These are phyloP conservation scores for Zymoseptoria brevis DNA, from an alignment of 2,329 filamentous ascomycete genomes.

Conservation along the genomic window DNA sequence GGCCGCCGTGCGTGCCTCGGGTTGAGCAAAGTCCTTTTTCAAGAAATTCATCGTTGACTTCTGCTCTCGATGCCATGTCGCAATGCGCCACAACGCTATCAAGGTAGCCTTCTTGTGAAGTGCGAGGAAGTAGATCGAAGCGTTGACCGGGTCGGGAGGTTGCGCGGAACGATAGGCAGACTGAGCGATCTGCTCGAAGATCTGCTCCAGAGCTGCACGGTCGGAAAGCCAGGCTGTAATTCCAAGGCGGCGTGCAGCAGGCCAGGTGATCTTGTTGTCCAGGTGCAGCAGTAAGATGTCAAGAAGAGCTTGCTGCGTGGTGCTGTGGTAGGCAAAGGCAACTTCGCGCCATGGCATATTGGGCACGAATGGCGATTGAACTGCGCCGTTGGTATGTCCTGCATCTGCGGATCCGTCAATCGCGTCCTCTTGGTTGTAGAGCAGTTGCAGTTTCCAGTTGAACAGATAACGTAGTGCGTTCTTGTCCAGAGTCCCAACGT, in stretches of 20 bases:
- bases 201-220: conserved; percentile 62
- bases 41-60: conserved; percentile 68
- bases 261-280: conserved; percentile 74
- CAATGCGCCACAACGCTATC: conserved; percentile 90
- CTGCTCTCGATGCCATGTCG: conserved; percentile 81
- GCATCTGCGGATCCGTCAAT: conserved; percentile 20
- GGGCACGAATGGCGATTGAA: conserved; percentile 12
- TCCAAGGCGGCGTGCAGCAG: conserved; percentile 74
- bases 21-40: conserved; percentile 82
- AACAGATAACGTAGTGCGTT: conserved; percentile 27
- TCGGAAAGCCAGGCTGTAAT: conserved; percentile 94
- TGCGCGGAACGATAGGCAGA: conserved; percentile 89
- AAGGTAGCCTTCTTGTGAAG: conserved; percentile 81
- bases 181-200: conserved; percentile 84
- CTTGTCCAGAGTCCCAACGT: conserved; percentile 21
- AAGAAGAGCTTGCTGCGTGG: conserved; percentile 77
- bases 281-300: conserved; percentile 64
- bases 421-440: conserved; percentile 5
- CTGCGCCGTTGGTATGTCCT: conserved; percentile 9
- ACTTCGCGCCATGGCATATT: conserved; percentile 64
- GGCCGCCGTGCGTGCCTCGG: conserved; percentile 79
- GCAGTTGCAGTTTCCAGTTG: conserved; percentile 24
- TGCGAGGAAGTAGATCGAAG: conserved; percentile 84
- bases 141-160: conserved; percentile 81
- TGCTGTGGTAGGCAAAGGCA: conserved; percentile 62